phyloP scores from a whole-genome alignment of 805 yeast genomes.

The Saccharomycopsis javanensis region DNA sequence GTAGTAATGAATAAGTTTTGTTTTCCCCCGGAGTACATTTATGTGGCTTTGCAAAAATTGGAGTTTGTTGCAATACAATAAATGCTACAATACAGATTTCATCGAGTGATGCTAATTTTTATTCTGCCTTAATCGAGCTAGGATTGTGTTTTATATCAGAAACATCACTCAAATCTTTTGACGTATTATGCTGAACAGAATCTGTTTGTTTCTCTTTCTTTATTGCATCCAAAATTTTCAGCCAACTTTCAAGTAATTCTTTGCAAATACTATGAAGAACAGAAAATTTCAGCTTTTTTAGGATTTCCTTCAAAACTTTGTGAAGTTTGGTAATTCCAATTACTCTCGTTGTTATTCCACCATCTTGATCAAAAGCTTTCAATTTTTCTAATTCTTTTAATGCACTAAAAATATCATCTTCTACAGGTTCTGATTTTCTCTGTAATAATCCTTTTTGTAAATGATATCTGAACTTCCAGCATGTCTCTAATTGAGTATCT shows the following conservation, averaged over 20 bases:
- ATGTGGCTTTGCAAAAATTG: no score
- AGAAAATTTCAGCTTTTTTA: constrained; percentile 8
- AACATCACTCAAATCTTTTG: constrained; percentile 14
- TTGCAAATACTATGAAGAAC: constrained; percentile 5
- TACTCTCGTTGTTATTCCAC: constrained; percentile 1
- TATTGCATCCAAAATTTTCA: constrained; percentile 6
- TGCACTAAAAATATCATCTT: constrained; percentile 4
- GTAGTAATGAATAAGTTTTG: no score
- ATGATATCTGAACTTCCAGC: constrained; percentile 14
- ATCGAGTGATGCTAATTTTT: no score
- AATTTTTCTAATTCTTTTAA: constrained; percentile 9
- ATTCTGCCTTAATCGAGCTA: neutral
- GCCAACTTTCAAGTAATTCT: constrained; percentile 11
- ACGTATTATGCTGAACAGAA: neutral
- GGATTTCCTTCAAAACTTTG: constrained; percentile 17
- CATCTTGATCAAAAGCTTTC: neutral
- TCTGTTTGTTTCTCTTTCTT: constrained; percentile 12
- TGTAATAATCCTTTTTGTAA: constrained; percentile 17
- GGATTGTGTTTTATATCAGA: constrained; percentile 3
- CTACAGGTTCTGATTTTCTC: constrained; percentile 6
- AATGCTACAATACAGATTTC: no score
- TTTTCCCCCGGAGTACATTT: no score
- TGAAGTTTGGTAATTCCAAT: constrained; percentile 12
- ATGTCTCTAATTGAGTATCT: constrained; percentile 5
- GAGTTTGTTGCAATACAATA: no score